Evolutionary conservation across 1,284 basidiomycete species (phyloP), one percentile per base, ranked within the genome.

Genomic region (Psilocybe mexicana): DNA sequence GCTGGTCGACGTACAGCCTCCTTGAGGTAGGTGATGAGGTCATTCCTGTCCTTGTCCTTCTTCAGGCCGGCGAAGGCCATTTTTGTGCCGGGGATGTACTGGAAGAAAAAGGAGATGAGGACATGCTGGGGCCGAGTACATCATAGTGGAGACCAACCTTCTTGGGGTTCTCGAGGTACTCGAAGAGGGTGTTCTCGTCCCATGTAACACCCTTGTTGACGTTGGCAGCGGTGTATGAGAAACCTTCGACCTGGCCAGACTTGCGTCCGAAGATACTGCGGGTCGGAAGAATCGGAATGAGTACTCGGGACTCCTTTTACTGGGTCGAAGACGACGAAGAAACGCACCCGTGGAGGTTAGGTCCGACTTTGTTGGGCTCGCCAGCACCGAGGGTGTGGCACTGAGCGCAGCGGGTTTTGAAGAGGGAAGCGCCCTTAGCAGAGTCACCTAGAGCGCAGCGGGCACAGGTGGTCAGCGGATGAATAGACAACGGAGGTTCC

Each of bases 1-100:
- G 3, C 33, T 47, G 28, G 30, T 45, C 25, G 24, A 70, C 82
- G 61, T 70, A 91, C 90, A 61, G 82, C 72, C 53, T 88, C 83
- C 80, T 91, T 91, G 68, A 94, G 78, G 72, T 80, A 85, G 50
- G 92, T 84, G 67, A 94, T 81, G 68, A 96, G 87, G 80, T 96
- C 93, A 75, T 88, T 91, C 77, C 94, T 88, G 76, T 97, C 95
- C 84, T 94, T 94, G 36, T 92, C 91, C 85, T 97, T 97, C 88
- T 97, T 97, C 73, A 98, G 79, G 69, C 95, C 95, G 65, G 95
- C 94, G 68, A 97, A 98, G 61, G 94, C 94, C 95, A 96, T 96
- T 83, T 96, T 96, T 60, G 94, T 97, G 54, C 94, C 94, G 45
- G 94, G 93, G 67, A 96, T 96, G 81, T 94, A 94, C 89, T 92